These are phyloP conservation scores for Boletus sp. DNA, from an alignment of 1,284 basidiomycete species.

Conservation along the genomic window DNA sequence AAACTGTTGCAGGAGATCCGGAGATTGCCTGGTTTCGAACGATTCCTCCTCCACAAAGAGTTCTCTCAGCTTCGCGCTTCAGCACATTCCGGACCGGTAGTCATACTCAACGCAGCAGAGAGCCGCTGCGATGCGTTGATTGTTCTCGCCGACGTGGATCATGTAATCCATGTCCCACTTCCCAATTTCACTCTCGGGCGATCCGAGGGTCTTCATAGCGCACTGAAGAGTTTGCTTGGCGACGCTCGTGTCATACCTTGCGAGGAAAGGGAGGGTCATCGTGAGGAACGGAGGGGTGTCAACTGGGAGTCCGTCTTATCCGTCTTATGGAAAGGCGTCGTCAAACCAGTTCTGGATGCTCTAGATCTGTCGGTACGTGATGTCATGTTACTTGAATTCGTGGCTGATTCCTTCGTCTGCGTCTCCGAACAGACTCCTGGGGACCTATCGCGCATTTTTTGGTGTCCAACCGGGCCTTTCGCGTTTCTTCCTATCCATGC, in stretches of 20 bases:
- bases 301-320: background rate
- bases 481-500: background rate
- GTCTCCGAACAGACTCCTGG: background rate
- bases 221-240: background rate
- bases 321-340: background rate
- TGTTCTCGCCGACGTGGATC: background rate
- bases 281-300: background rate
- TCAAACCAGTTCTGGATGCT: background rate
- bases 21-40: constrained; percentile 6
- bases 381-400: background rate
- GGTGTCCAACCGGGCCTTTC: background rate
- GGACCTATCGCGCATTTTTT: background rate
- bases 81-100: constrained; percentile 10
- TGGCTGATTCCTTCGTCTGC: background rate
- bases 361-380: background rate
- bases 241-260: background rate
- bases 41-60: constrained; percentile 6
- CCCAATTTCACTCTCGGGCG: background rate
- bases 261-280: background rate
- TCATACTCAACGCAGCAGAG: constrained; percentile 8
- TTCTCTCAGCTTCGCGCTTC: constrained; percentile 3
- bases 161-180: background rate
- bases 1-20: constrained; percentile 5
- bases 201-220: background rate
- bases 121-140: constrained; percentile 8